phyloP scores from a whole-genome alignment of 352 stramenopile genomes.

The Aphanomyces stellatus region DNA sequence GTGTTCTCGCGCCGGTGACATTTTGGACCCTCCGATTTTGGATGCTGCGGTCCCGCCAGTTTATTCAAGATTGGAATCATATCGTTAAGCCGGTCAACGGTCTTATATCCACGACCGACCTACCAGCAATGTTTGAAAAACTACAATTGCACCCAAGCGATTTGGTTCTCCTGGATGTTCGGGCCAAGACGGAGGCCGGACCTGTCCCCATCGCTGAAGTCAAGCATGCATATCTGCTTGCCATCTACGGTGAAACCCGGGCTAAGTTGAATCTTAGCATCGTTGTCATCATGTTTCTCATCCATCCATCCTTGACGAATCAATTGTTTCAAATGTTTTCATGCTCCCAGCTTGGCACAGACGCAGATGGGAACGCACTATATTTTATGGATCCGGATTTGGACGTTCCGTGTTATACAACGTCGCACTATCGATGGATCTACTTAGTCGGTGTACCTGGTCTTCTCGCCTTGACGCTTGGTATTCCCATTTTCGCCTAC shows the following conservation, averaged over 20 bases:
- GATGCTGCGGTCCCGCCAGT: background rate
- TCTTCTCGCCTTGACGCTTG: background rate
- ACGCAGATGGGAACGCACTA: background rate
- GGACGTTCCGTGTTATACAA: slow-evolving; percentile 2
- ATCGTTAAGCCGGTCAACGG: background rate
- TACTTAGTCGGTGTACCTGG: background rate
- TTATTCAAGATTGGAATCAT: background rate
- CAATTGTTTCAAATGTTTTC: slow-evolving; percentile 11
- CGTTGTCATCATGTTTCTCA: slow-evolving; percentile 14
- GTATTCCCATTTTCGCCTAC: background rate
- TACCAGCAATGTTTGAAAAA: background rate
- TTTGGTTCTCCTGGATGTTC: background rate
- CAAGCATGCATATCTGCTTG: background rate
- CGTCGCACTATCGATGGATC: slow-evolving; percentile 8
- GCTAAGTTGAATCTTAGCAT: background rate
- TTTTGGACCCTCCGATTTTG: background rate
- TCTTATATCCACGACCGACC: background rate
- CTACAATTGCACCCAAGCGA: background rate
- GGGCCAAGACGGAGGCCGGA: background rate
- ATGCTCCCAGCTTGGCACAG: background rate
- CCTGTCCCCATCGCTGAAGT: background rate
- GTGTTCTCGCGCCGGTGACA: background rate
- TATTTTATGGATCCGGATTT: slow-evolving; percentile 5
- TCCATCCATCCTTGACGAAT: background rate
- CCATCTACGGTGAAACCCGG: background rate